Percentiles rank a stretch among this genome's conserved stretches.
These are phyloP conservation scores for Heracleum sosnowskyi DNA, from an alignment of 129 eudicot species.

Conservation along the genomic window DNA sequence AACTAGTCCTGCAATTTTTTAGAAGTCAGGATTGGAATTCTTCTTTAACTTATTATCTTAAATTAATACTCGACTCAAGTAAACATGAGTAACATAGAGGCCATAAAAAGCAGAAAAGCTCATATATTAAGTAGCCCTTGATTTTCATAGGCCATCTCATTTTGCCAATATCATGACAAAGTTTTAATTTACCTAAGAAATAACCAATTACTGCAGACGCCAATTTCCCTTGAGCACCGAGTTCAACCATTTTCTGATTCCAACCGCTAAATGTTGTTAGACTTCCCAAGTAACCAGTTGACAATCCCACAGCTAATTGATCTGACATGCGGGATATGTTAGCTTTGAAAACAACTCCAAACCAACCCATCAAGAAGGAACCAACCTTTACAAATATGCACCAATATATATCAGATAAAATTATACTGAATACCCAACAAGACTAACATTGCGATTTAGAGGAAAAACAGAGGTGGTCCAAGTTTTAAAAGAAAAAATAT, in stretches of 20 bases:
- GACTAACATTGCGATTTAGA: background rate
- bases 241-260: slow-evolving; percentile 95
- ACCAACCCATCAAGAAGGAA: slow-evolving; percentile 97
- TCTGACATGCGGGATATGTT: slow-evolving; percentile 53
- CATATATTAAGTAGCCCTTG: background rate
- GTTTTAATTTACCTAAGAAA: slow-evolving; percentile 39
- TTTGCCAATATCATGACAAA: background rate
- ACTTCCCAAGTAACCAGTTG: slow-evolving; percentile 89
- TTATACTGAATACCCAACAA: background rate
- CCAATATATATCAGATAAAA: background rate
- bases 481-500: background rate
- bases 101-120: background rate
- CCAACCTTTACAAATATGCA: slow-evolving; percentile 46
- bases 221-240: slow-evolving; percentile 62
- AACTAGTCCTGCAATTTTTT: slow-evolving; percentile 47
- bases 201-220: slow-evolving; percentile 54
- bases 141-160: background rate
- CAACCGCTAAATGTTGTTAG: slow-evolving; percentile 96
- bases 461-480: background rate
- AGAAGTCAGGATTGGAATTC: background rate
- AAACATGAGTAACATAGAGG: background rate
- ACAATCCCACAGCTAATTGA: slow-evolving; percentile 65
- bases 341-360: slow-evolving; percentile 71
- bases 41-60: too few relatives aligned
- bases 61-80: background rate